phyloP scores from a whole-genome alignment of 768 basidiomycete genomes.

The Amanita phalloides region DNA sequence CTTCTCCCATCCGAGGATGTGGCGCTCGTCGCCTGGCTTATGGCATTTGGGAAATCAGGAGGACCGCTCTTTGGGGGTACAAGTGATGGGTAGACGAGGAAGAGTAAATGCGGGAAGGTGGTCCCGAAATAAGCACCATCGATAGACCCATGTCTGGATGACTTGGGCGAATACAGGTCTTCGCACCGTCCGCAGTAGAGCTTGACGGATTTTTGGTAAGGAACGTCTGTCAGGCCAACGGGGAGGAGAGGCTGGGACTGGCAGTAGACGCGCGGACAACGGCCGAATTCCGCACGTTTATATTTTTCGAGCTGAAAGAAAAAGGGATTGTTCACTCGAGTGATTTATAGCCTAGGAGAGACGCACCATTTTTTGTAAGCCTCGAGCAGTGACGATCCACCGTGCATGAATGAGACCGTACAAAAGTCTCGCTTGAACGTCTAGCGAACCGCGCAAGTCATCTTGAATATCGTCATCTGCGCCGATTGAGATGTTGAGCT shows the following conservation, averaged over 20 bases:
- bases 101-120: slow-evolving; percentile 93
- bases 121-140: slow-evolving; percentile 99
- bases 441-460: slow-evolving; percentile 82
- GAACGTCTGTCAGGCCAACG: slow-evolving; percentile 92
- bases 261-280: slow-evolving; percentile 96
- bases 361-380: slow-evolving; percentile 87
- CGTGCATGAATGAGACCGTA: slow-evolving; percentile 96
- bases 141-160: slow-evolving; percentile 91
- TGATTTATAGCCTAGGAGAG: neutral
- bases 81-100: slow-evolving; percentile 92
- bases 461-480: slow-evolving; percentile 92
- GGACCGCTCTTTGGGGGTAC: slow-evolving; percentile 72
- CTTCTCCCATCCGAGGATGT: slow-evolving; percentile 19
- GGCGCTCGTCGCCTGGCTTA: slow-evolving; percentile 12
- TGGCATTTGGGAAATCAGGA: slow-evolving; percentile 17
- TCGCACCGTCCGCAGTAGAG: slow-evolving; percentile 98
- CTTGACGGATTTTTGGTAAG: slow-evolving; percentile 98
- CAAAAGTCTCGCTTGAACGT: slow-evolving; percentile 85
- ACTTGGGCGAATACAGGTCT: slow-evolving; percentile 97
- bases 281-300: slow-evolving; percentile 96
- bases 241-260: slow-evolving; percentile 92
- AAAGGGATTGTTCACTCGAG: neutral
- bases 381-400: slow-evolving; percentile 93
- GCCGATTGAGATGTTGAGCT: neutral
- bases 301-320: slow-evolving; percentile 82